Evolutionary conservation across 108 stramenopile genomes (phyloP).

Genomic region (Halocafeteria seosinensis): DNA sequence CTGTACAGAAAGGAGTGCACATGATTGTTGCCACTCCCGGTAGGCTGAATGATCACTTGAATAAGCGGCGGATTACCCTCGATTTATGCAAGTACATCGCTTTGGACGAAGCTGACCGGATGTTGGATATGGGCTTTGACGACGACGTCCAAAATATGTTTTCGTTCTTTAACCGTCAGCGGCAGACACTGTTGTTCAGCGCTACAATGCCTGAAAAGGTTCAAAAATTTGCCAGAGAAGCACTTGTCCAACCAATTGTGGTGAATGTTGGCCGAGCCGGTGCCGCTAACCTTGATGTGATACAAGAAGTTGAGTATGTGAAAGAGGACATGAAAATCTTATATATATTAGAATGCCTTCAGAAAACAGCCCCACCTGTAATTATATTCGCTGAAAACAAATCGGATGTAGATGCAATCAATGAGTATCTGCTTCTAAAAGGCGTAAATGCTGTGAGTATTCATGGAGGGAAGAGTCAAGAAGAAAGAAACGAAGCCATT

Average conservation of each 20-base stretch:
- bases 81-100: slow-evolving; percentile 74
- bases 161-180: slow-evolving; percentile 83
- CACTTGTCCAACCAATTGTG: slow-evolving; percentile 74
- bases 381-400: slow-evolving; percentile 89
- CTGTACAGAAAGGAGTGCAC: slow-evolving; percentile 60
- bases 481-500: slow-evolving; percentile 89
- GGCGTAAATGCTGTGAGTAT: slow-evolving; percentile 90
- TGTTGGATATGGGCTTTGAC: slow-evolving; percentile 84
- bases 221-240: slow-evolving; percentile 87
- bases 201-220: slow-evolving; percentile 98
- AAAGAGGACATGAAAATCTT: slow-evolving; percentile 92
- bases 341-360: slow-evolving; percentile 79
- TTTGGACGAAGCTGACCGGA: slow-evolving; percentile 93
- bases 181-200: slow-evolving; percentile 83
- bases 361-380: slow-evolving; percentile 94
- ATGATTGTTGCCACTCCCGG: slow-evolving; percentile 88
- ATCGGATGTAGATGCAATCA: slow-evolving; percentile 91
- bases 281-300: slow-evolving; percentile 94
- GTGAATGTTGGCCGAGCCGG: slow-evolving; percentile 95
- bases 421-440: slow-evolving; percentile 89
- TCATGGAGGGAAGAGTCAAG: slow-evolving; percentile 97
- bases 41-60: slow-evolving; percentile 69
- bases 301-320: slow-evolving; percentile 97
- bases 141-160: slow-evolving; percentile 78
- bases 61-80: slow-evolving; percentile 58